A percentile compares a stretch with the other conserved stretches of the same genome.
These are phyloP conservation scores for Hyaloscypha bicolor DNA, from an alignment of 495 filamentous ascomycete genomes.

Conservation along the genomic window DNA sequence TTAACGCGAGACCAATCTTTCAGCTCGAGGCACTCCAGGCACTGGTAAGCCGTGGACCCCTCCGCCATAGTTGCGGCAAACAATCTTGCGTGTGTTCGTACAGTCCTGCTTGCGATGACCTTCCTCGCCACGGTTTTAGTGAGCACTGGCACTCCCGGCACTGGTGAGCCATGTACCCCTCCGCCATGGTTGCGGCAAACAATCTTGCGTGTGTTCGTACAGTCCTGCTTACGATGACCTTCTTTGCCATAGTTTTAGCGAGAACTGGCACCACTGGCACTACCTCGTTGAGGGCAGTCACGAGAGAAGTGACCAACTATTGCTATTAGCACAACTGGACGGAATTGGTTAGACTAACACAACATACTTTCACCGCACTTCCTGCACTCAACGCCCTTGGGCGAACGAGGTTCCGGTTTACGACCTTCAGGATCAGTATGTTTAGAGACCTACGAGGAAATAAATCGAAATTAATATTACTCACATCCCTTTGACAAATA, in stretches of 20 bases:
- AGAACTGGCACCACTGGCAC: conserved; percentile 25
- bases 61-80: conserved; percentile 76
- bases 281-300: conserved; percentile 71
- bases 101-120: conserved; percentile 46
- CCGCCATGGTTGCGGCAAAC: conserved; percentile 77
- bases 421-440: conserved; percentile 5
- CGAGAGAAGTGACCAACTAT: conserved; percentile 80
- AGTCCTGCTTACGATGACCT: conserved; percentile 45
- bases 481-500: conserved; percentile 63
- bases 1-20: conserved; percentile 54
- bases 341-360: neutral
- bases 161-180: conserved; percentile 74
- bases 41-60: conserved; percentile 72
- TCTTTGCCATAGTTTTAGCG: conserved; percentile 32
- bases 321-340: neutral
- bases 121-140: conserved; percentile 31
- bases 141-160: conserved; percentile 27
- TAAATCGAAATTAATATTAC: neutral
- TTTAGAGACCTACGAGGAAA: neutral
- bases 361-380: conserved; percentile 69
- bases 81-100: conserved; percentile 44
- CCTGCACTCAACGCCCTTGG: conserved; percentile 76
- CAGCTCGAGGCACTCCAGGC: conserved; percentile 74
- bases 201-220: conserved; percentile 44
- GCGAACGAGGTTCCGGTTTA: conserved; percentile 71